These are phyloP conservation scores for Fusarium mundagurra DNA, from an alignment of 2,329 filamentous ascomycete genomes.

Conservation along the genomic window DNA sequence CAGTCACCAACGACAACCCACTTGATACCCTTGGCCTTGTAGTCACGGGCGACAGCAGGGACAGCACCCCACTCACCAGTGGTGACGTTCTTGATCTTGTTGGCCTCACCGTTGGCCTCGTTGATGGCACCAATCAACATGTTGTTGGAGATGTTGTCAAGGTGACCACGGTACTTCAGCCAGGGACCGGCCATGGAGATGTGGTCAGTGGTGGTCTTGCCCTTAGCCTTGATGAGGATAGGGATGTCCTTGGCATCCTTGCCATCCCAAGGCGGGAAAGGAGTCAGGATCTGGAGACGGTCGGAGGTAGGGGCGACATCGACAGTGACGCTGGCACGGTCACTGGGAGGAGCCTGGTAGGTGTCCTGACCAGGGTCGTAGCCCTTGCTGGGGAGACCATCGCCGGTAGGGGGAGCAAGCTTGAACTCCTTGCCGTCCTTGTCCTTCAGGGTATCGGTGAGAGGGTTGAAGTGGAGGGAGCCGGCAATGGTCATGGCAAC, in stretches of 20 bases:
- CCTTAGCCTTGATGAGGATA: slow-evolving; percentile 96
- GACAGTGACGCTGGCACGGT: slow-evolving; percentile 78
- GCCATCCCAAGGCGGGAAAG: slow-evolving; percentile 90
- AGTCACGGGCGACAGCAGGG: slow-evolving; percentile 93
- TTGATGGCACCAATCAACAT: slow-evolving; percentile 99
- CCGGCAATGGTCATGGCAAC: slow-evolving; percentile 88
- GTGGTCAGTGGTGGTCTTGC: slow-evolving; percentile 98
- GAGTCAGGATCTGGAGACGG: slow-evolving; percentile 90
- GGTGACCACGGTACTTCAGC: slow-evolving; percentile 98
- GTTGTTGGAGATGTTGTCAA: slow-evolving; percentile 99
- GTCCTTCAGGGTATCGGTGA: slow-evolving; percentile 91
- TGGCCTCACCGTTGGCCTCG: slow-evolving; percentile 93
- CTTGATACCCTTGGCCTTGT: slow-evolving; percentile 95
- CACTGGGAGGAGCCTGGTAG: slow-evolving; percentile 91
- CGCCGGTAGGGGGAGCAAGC: slow-evolving; percentile 81
- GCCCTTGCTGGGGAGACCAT: slow-evolving; percentile 80
- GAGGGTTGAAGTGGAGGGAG: slow-evolving; percentile 90
- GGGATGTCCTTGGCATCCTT: slow-evolving; percentile 87
- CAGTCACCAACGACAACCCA: slow-evolving; percentile 99
- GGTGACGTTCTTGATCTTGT: slow-evolving; percentile 94
- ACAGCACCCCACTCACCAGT: slow-evolving; percentile 88
- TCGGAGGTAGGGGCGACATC: slow-evolving; percentile 89
- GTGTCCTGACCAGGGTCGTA: slow-evolving; percentile 94
- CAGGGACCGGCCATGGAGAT: slow-evolving; percentile 97
- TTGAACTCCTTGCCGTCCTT: slow-evolving; percentile 97